Conservation (phyloP, 1,139 yeast genomes). For the Kodamaea suecica region DNA sequence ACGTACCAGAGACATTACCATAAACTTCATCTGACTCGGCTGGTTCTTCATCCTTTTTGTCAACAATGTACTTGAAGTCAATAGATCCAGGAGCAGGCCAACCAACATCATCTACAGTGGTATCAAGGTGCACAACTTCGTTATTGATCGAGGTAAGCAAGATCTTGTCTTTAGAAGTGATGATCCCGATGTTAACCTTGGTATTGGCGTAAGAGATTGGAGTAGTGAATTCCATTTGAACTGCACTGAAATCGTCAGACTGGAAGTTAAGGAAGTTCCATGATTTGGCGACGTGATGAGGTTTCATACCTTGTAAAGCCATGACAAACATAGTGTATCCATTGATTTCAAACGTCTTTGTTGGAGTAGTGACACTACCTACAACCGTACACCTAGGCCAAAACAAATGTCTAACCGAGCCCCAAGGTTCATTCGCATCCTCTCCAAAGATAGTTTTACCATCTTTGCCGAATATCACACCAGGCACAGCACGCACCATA, state of each 20-base stretch:
- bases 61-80: conserved; percentile 54
- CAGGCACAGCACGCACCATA: conserved; percentile 64
- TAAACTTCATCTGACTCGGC: conserved; percentile 26
- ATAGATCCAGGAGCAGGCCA: conserved; percentile 86
- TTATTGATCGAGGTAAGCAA: conserved; percentile 67
- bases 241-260: conserved; percentile 67
- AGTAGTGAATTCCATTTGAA: conserved; percentile 93
- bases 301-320: conserved; percentile 99
- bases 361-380: conserved; percentile 55
- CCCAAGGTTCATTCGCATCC: conserved; percentile 86
- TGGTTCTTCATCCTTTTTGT: conserved; percentile 32
- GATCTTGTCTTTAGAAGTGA: conserved; percentile 62
- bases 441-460: conserved; percentile 86
- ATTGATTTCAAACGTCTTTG: conserved; percentile 33
- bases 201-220: conserved; percentile 86
- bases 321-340: conserved; percentile 83
- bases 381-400: conserved; percentile 84
- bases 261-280: conserved; percentile 96
- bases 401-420: conserved; percentile 90
- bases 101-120: conserved; percentile 72
- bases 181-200: conserved; percentile 74
- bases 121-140: conserved; percentile 57
- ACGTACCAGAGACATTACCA: conserved; percentile 51
- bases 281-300: conserved; percentile 95
- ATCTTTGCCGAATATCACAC: conserved; percentile 86